Conservation (phyloP, 495 filamentous ascomycete species). For the Apiosordaria backusii region DNA sequence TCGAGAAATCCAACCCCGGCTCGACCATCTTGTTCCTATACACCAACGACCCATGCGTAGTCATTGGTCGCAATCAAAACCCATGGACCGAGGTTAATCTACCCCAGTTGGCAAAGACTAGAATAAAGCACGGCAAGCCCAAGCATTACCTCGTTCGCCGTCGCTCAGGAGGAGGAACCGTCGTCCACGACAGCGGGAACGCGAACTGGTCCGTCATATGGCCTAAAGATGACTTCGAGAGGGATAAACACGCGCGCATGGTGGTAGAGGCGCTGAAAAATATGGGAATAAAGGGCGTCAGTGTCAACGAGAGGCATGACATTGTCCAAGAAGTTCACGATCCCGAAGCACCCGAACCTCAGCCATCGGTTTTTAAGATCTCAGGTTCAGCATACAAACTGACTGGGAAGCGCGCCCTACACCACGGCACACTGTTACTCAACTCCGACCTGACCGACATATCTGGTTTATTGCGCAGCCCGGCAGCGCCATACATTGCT, state of each 20-base stretch:
- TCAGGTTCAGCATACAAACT: slow-evolving; percentile 94
- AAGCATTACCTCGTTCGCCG: slow-evolving; percentile 61
- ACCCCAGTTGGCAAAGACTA: slow-evolving; percentile 37
- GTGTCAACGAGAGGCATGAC: slow-evolving; percentile 88
- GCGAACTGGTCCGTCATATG: slow-evolving; percentile 91
- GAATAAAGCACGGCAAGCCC: slow-evolving; percentile 10
- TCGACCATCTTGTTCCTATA: slow-evolving; percentile 84
- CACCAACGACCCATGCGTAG: slow-evolving; percentile 75
- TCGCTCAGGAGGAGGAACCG: slow-evolving; percentile 83
- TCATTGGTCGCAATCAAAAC: slow-evolving; percentile 96
- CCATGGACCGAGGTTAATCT: slow-evolving; percentile 92
- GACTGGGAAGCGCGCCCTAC: slow-evolving; percentile 69
- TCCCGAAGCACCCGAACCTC: not conserved
- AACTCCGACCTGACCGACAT: slow-evolving; percentile 63
- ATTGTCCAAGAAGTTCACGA: slow-evolving; percentile 65
- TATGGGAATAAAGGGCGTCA: slow-evolving; percentile 44
- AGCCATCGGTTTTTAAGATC: slow-evolving; percentile 60
- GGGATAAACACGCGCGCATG: slow-evolving; percentile 88
- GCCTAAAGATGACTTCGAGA: slow-evolving; percentile 67
- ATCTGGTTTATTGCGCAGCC: slow-evolving; percentile 63
- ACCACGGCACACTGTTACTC: slow-evolving; percentile 89
- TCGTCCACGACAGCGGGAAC: slow-evolving; percentile 90
- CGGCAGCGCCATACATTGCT: slow-evolving; percentile 67
- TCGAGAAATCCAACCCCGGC: slow-evolving; percentile 63
- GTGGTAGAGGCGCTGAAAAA: slow-evolving; percentile 69